These are phyloP conservation scores for Acorus calamus DNA, from an alignment of 106 monocot species.

Conservation along the genomic window DNA sequence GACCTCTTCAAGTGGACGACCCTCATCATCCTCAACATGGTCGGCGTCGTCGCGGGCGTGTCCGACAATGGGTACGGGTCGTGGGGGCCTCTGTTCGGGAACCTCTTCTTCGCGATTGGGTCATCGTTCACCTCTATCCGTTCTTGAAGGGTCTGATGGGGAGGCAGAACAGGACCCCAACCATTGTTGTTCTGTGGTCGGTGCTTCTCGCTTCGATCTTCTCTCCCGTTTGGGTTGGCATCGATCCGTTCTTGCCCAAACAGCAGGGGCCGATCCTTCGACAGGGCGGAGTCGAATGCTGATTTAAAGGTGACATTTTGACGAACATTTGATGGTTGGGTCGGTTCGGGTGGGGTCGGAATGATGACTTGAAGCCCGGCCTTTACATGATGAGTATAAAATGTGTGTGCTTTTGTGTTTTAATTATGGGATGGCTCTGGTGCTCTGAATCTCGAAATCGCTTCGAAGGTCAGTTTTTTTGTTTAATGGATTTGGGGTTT, in stretches of 20 bases:
- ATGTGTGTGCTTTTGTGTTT: too few species aligned
- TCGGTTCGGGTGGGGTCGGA: too few species aligned
- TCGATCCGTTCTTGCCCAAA: slow-evolving; percentile 91
- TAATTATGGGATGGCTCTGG: too few species aligned
- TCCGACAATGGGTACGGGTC: slow-evolving; percentile 90
- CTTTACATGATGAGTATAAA: too few species aligned
- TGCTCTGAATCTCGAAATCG: too few species aligned
- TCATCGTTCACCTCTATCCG: slow-evolving; percentile 78
- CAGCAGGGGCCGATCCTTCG: slow-evolving; percentile 55
- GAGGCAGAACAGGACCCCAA: slow-evolving; percentile 85
- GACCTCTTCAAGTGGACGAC: slow-evolving; percentile 93
- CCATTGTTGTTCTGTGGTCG: slow-evolving; percentile 85
- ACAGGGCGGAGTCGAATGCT: slow-evolving; percentile 76
- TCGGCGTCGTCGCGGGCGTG: slow-evolving; percentile 77
- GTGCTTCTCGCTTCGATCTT: slow-evolving; percentile 77
- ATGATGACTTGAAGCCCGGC: too few species aligned
- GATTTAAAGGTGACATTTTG: not conserved
- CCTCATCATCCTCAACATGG: slow-evolving; percentile 89
- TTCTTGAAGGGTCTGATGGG: slow-evolving; percentile 93
- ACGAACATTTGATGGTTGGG: too few species aligned
- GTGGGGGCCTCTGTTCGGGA: slow-evolving; percentile 88
- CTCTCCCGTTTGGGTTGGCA: slow-evolving; percentile 86
- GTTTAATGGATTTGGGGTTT: too few species aligned
- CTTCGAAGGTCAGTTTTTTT: too few species aligned
- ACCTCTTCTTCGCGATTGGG: slow-evolving; percentile 95